phyloP scores from a whole-genome alignment of 345 rosid species.

The Stellera chamaejasme region DNA sequence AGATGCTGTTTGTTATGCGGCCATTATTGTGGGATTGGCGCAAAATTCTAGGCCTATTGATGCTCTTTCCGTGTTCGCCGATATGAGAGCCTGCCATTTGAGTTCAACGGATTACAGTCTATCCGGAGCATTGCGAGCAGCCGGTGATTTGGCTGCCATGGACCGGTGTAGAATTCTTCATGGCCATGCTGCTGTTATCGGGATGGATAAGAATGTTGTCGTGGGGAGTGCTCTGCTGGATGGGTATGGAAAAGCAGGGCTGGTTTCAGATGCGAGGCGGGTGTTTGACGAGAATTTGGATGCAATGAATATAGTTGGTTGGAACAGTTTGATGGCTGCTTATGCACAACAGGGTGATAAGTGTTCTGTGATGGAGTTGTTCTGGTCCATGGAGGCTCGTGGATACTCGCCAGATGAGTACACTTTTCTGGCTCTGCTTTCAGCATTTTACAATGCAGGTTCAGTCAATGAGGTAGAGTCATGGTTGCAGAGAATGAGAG shows the following conservation, averaged over 20 bases:
- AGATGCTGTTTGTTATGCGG: constrained; percentile 33
- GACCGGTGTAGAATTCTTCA: constrained; percentile 37
- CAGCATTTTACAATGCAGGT: constrained; percentile 29
- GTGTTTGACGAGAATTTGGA: constrained; percentile 29
- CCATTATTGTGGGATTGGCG: constrained; percentile 32
- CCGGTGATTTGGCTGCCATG: constrained; percentile 31
- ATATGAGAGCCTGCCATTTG: constrained; percentile 22
- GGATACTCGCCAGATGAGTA: constrained; percentile 33
- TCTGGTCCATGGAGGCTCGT: constrained; percentile 14
- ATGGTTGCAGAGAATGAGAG: constrained; percentile 30
- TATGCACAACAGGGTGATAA: constrained; percentile 43
- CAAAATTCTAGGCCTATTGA: constrained; percentile 23
- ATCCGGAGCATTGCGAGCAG: constrained; percentile 30
- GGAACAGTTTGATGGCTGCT: constrained; percentile 38
- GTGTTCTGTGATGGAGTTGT: constrained; percentile 23
- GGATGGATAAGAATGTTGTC: constrained; percentile 24
- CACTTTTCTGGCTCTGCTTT: constrained; percentile 31
- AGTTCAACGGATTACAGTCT: constrained; percentile 26
- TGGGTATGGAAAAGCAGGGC: constrained; percentile 41
- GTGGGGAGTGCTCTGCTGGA: constrained; percentile 29
- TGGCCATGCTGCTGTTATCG: constrained; percentile 31
- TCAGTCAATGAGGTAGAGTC: constrained; percentile 21
- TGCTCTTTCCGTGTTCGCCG: constrained; percentile 25
- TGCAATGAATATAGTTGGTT: constrained; percentile 24
- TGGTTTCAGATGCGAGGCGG: constrained; percentile 26